Evolutionary conservation across 345 rosid species (phyloP), one percentile per base, ranked within the genome.

Genomic region (Linum tenue): DNA sequence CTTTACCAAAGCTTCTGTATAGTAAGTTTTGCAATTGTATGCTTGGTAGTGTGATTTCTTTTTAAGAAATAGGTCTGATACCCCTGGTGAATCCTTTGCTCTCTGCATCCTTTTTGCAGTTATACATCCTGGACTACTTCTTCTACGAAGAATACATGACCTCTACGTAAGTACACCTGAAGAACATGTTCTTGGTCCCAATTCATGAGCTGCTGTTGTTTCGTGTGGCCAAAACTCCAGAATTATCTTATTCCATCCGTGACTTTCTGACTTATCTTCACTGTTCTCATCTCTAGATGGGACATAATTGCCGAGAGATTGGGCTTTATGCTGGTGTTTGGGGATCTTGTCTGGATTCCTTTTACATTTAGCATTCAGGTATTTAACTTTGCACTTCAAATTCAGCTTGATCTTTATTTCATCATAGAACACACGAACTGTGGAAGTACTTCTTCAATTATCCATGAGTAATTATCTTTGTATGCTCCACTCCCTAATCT

Each of bases 301-400:
- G 99, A 94, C 74, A 88, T 88, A 69, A 94, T 94, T 72, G 97
- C 96, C 2, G 99, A 94, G 83, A 85, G 95, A 70, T 70, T 90
- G 70, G 97, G 97, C 50, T 94, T 90, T 84, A 94, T 94, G 96
- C 71, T 94, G 75, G 97, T 90, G 4, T 90, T 90, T 76, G 99
- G 97, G 60, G 99, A 94, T 83, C 82, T 92, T 16, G 77, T 90
- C 63, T 90, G 94, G 94, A 92, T 88, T 77, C 97, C 98, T 76
- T 88, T 90, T 84, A 85, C 95, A 43, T 88, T 92, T 72, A 92
- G 94, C 80, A 92, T 92, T 76, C 98, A 86, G 97, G 98, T 72
- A 86, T 63, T 81, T 84, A 59, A 62, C 16, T 67, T 2, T 51
- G 58, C 65, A 61, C 74, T 41, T n/a, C 9, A 69, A 22, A 17